Evolutionary conservation across 768 basidiomycete species (phyloP).

Genomic region (Scleroderma bovista): DNA sequence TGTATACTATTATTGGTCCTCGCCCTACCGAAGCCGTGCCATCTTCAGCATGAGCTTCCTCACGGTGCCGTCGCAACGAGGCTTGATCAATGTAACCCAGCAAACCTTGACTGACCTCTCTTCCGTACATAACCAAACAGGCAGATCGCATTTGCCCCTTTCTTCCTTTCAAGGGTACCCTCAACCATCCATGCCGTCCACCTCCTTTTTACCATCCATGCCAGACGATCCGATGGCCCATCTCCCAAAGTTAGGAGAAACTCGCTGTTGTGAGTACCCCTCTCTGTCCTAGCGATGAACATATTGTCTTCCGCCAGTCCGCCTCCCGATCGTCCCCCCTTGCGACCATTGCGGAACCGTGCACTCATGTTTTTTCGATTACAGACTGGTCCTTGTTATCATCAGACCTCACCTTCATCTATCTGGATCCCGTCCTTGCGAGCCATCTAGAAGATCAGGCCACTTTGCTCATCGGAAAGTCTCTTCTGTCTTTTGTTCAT

Average conservation of each 20-base stretch:
- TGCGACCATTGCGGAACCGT: constrained; percentile 9
- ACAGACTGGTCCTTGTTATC: constrained; percentile 80
- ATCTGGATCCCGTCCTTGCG: constrained; percentile 76
- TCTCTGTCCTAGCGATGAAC: constrained; percentile 2
- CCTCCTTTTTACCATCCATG: constrained; percentile 22
- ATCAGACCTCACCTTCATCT: constrained; percentile 71
- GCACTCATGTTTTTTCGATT: constrained; percentile 11
- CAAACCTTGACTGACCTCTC: constrained; percentile 21
- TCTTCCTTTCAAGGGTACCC: constrained; percentile 33
- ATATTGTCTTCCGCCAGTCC: constrained; percentile 10
- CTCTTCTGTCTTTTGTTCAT: constrained; percentile 74
- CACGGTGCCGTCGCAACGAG: constrained; percentile 30
- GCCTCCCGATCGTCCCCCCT: constrained; percentile 8
- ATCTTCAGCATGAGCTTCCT: constrained; percentile 29
- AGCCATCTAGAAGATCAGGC: constrained; percentile 70
- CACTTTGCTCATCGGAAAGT: constrained; percentile 59
- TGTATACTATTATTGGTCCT: constrained; percentile 17
- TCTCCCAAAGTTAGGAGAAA: constrained; percentile 60
- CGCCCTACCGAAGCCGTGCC: constrained; percentile 15
- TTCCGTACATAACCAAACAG: constrained; percentile 28
- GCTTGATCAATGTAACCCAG: constrained; percentile 18
- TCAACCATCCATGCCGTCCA: constrained; percentile 26
- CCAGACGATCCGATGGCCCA: constrained; percentile 32
- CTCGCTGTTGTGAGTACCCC: constrained; percentile 65
- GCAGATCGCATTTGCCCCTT: constrained; percentile 34